Percentiles rank a stretch among this genome's conserved stretches.
Evolutionary conservation across 331 rosid species (phyloP).

Genomic region (Quercus tomentella): DNA sequence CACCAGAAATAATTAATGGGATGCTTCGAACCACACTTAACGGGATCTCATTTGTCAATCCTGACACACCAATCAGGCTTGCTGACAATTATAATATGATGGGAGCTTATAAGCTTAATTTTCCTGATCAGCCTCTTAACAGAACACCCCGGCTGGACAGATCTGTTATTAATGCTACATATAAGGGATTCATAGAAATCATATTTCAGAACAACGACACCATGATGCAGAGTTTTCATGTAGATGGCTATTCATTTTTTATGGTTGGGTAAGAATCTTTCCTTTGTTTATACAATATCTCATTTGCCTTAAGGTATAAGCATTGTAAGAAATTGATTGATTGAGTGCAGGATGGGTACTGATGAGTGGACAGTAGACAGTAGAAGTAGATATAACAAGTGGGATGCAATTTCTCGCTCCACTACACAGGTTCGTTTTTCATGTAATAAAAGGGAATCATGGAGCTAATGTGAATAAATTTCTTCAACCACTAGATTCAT

Average conservation of each 20-base stretch:
- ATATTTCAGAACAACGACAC: slow-evolving; percentile 80
- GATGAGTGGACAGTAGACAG: slow-evolving; percentile 75
- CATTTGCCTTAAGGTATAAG: neutral
- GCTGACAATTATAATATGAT: slow-evolving; percentile 55
- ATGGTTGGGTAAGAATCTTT: slow-evolving; percentile 61
- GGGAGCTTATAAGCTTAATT: slow-evolving; percentile 81
- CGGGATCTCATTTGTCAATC: slow-evolving; percentile 77
- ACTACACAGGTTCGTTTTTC: slow-evolving; percentile 64
- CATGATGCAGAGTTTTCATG: slow-evolving; percentile 62
- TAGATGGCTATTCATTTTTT: slow-evolving; percentile 77
- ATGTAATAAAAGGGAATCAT: no score
- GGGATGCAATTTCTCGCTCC: slow-evolving; percentile 82
- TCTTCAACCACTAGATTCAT: neutral
- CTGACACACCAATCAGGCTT: slow-evolving; percentile 68
- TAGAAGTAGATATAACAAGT: slow-evolving; percentile 56
- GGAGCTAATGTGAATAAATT: neutral
- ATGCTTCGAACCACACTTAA: slow-evolving; percentile 55
- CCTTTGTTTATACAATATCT: neutral
- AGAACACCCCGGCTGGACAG: slow-evolving; percentile 49
- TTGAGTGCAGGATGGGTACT: slow-evolving; percentile 59
- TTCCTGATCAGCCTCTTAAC: slow-evolving; percentile 59
- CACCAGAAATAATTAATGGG: slow-evolving; percentile 53
- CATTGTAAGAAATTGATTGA: slow-evolving; percentile 13
- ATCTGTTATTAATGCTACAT: slow-evolving; percentile 77
- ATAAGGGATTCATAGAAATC: slow-evolving; percentile 84